Evolutionary conservation across 176 grass and related monocot genomes (phyloP).

Genomic region (Leersia perrieri): DNA sequence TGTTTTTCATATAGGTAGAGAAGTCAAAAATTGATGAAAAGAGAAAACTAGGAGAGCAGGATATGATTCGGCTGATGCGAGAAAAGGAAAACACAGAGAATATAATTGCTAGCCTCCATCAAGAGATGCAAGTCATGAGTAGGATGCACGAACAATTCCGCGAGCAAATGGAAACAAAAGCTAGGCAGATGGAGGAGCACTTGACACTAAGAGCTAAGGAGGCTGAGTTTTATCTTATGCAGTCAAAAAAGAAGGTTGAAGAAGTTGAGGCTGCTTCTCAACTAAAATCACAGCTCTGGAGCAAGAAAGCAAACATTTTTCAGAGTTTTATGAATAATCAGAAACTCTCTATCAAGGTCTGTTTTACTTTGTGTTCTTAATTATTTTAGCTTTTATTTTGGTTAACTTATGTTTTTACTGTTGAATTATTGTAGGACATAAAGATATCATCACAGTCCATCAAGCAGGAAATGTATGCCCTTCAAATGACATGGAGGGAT

Average conservation of each 20-base stretch:
- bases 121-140: constrained; percentile 70
- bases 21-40: constrained; percentile 84
- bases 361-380: constrained; percentile 17
- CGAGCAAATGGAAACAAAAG: constrained; percentile 55
- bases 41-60: constrained; percentile 63
- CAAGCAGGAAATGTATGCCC: constrained; percentile 67
- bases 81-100: constrained; percentile 74
- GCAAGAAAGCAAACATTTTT: constrained; percentile 69
- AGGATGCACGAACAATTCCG: constrained; percentile 60
- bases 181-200: constrained; percentile 60
- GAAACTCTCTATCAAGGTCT: constrained; percentile 57
- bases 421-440: constrained; percentile 64
- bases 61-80: constrained; percentile 46
- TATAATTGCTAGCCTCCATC: constrained; percentile 56
- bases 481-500: constrained; percentile 82
- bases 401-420: constrained; percentile 19
- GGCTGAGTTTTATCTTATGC: constrained; percentile 60
- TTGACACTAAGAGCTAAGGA: constrained; percentile 64
- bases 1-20: constrained; percentile 58
- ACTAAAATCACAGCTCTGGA: constrained; percentile 76
- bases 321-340: constrained; percentile 60
- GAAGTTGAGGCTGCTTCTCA: constrained; percentile 71
- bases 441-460: constrained; percentile 70
- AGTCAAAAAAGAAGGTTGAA: constrained; percentile 70
- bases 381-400: constrained; percentile 16